phyloP scores from a whole-genome alignment of 176 grass and related monocot genomes.

The Rhipidocladum racemiflorum region DNA sequence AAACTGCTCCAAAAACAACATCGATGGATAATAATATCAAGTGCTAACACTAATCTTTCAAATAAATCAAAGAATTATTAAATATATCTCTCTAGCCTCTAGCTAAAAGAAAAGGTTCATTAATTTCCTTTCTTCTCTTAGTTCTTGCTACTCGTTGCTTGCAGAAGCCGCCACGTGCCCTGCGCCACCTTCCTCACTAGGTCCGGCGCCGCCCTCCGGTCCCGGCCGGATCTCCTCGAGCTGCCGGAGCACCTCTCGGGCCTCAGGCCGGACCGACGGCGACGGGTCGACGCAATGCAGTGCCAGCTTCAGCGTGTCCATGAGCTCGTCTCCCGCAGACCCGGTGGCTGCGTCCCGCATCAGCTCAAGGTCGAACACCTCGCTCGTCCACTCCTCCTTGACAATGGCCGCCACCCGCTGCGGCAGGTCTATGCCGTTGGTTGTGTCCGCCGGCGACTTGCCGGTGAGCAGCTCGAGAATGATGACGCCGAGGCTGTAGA shows the following conservation, averaged over 20 bases:
- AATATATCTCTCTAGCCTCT: constrained; percentile 1
- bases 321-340: constrained; percentile 53
- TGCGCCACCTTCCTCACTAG: constrained; percentile 22
- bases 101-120: neutral
- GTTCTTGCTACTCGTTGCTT: constrained; percentile 31
- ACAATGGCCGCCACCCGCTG: constrained; percentile 80
- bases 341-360: constrained; percentile 54
- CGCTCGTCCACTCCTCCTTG: constrained; percentile 87
- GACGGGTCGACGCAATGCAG: constrained; percentile 75
- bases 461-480: constrained; percentile 84
- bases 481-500: constrained; percentile 91
- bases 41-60: neutral
- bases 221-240: constrained; percentile 78
- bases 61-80: constrained; percentile 43
- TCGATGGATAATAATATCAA: neutral
- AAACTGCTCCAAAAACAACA: neutral
- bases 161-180: constrained; percentile 23
- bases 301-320: constrained; percentile 80
- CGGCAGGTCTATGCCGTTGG: constrained; percentile 73
- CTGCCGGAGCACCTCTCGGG: constrained; percentile 57
- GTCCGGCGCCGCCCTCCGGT: constrained; percentile 12
- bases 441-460: constrained; percentile 63
- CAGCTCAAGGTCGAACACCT: constrained; percentile 87
- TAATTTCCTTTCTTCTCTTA: neutral
- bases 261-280: constrained; percentile 55